phyloP scores from a whole-genome alignment of 192 early-diverging fungal genomes.

The Coemansia sp. region DNA sequence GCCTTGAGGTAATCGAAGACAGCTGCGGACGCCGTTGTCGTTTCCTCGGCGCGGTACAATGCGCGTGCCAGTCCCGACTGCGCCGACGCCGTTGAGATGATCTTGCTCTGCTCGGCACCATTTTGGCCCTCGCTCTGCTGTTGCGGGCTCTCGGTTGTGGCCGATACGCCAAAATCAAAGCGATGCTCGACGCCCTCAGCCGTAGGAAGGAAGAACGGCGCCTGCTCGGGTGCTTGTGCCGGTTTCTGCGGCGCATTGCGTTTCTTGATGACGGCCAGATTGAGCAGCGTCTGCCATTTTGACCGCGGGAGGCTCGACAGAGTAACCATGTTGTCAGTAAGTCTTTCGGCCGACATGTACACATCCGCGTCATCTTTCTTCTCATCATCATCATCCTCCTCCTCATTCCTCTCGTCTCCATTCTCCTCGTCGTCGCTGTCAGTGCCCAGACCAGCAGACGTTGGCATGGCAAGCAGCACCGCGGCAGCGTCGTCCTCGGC shows the following conservation, averaged over 20 bases:
- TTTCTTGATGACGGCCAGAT: constrained; percentile 87
- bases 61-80: constrained; percentile 62
- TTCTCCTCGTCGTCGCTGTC: constrained; percentile 31
- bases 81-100: constrained; percentile 61
- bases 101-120: neutral
- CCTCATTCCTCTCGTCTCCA: constrained; percentile 26
- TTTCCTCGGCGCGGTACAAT: constrained; percentile 34
- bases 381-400: neutral
- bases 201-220: constrained; percentile 93
- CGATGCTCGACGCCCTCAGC: constrained; percentile 69
- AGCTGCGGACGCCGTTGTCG: constrained; percentile 27
- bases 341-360: constrained; percentile 57
- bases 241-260: constrained; percentile 88
- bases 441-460: constrained; percentile 55
- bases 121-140: constrained; percentile 38
- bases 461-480: constrained; percentile 59
- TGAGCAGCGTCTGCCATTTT: constrained; percentile 90
- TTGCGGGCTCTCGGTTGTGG: constrained; percentile 27
- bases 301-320: constrained; percentile 78
- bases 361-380: constrained; percentile 6
- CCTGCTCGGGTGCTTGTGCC: constrained; percentile 86
- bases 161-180: constrained; percentile 56
- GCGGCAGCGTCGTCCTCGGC: constrained; percentile 32
- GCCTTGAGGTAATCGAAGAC: constrained; percentile 74
- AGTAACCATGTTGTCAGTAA: constrained; percentile 84